Evolutionary conservation across 192 early-diverging fungal genomes (phyloP), one percentile per base, ranked within the genome.

Genomic region (Coemansia sp.): DNA sequence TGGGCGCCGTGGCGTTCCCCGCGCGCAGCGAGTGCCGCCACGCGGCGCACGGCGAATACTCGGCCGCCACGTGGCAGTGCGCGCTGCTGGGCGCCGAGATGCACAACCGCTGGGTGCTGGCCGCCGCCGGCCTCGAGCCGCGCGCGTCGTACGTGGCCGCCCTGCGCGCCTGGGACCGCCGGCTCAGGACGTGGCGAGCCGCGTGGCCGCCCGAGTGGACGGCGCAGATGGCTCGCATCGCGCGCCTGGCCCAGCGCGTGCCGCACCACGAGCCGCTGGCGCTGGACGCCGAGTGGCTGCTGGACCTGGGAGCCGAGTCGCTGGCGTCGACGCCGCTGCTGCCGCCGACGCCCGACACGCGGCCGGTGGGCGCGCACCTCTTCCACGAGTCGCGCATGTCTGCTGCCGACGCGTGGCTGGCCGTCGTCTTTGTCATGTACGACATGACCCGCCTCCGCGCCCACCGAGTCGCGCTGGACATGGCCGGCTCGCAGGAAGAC

Each of bases 201-300:
- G 15, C 39, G 2, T 81, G 79, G 75, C 72, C 67, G 18, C 31
- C 49, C 13, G 64, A 61, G 16, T 82, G 80, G 80, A 62, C 64
- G 3, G 31, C 39, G 15, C 80, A 73, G 58, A 49, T 71, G 69
- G 62, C 41, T 5, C 40, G 53, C 8, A 27, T 71, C 29, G 55
- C 55, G 2, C 31, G 55, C 5, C 62, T 70, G 33, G 63, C 44
- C 8, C 61, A 49, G 15, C 46, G 49, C 3, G 38, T 57, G 52
- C 62, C 65, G n/a, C 53, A 33, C 13, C 13, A 11, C 29, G 53
- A 57, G 53, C 31, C 55, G 31, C 31, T 58, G 31, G 12, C 4
- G 15, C 15, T 66, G 8, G 63, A 62, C 20, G 46, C 7, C 24
- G 55, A 39, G 15, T 58, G 55, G 55, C 55, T 58, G 55, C 31